Conservation (phyloP, 768 basidiomycete species). For the Tulasnella sp. region DNA sequence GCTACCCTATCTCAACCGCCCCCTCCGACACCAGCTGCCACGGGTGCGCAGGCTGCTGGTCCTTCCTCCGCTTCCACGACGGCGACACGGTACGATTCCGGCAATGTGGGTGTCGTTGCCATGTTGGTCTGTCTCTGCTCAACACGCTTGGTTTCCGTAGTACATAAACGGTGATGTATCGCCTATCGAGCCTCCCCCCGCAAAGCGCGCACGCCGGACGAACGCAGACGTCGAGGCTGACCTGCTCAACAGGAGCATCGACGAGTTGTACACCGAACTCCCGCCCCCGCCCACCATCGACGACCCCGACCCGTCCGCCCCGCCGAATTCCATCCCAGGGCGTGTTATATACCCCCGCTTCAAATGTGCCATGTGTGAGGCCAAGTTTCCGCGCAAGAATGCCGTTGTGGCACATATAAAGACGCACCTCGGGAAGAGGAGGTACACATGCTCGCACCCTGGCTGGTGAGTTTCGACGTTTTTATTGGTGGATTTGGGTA, state of each 20-base stretch:
- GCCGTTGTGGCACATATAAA: constrained; percentile 15
- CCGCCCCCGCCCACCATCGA: constrained; percentile 6
- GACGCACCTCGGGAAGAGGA: constrained; percentile 15
- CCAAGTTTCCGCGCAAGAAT: constrained; percentile 14
- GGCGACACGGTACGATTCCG: neutral
- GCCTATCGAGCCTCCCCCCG: neutral
- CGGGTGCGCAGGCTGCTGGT: neutral
- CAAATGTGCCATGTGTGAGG: constrained; percentile 11
- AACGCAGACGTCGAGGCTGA: constrained; percentile 7
- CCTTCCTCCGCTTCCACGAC: neutral
- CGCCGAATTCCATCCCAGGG: neutral
- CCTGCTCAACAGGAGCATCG: neutral
- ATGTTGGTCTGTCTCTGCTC: too few relatives aligned
- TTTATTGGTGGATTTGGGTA: neutral
- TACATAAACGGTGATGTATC: too few relatives aligned
- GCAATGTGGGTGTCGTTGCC: neutral
- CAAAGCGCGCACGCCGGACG: neutral
- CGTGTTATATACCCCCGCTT: constrained; percentile 2
- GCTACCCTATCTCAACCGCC: neutral
- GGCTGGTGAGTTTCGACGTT: constrained; percentile 8
- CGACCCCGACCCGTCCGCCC: neutral
- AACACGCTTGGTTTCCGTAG: too few relatives aligned
- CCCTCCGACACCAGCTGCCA: neutral
- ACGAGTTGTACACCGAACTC: constrained; percentile 11
- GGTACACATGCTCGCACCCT: constrained; percentile 4